Percentiles rank a stretch among this genome's conserved stretches.
Conservation (phyloP, 176 grass and related monocot genomes). For the Carex parvula region DNA sequence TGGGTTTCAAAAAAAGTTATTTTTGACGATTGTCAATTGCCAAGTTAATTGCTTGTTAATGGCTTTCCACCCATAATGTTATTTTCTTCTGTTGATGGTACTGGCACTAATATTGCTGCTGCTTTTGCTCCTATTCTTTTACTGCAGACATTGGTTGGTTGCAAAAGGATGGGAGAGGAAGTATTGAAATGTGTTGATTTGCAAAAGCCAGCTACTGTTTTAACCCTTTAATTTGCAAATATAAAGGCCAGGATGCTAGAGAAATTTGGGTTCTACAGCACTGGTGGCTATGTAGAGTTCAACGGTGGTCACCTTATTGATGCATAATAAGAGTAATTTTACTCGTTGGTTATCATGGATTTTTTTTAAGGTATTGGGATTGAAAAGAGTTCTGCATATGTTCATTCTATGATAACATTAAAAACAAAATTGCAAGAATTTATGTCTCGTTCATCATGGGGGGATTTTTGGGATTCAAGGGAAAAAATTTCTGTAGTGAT, state of each 20-base stretch:
- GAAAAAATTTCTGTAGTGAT: no score
- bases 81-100: background rate
- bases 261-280: background rate
- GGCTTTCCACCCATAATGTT: background rate
- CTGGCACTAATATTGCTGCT: background rate
- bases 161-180: slow-evolving; percentile 94
- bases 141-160: slow-evolving; percentile 71
- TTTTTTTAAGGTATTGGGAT: background rate
- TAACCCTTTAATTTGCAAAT: slow-evolving; percentile 23
- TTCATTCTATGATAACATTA: background rate
- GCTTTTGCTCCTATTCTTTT: background rate
- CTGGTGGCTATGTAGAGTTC: background rate
- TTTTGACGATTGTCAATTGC: background rate
- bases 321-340: background rate
- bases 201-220: slow-evolving; percentile 32
- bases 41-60: background rate
- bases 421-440: no score
- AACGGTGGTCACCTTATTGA: background rate
- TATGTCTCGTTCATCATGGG: no score
- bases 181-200: slow-evolving; percentile 62
- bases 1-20: background rate
- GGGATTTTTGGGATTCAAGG: no score
- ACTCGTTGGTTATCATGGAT: background rate
- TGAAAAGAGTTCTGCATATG: background rate
- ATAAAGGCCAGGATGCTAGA: background rate